Base-by-base conservation (phyloP, 805 yeast species). In the Lipomyces starkeyi region DNA sequence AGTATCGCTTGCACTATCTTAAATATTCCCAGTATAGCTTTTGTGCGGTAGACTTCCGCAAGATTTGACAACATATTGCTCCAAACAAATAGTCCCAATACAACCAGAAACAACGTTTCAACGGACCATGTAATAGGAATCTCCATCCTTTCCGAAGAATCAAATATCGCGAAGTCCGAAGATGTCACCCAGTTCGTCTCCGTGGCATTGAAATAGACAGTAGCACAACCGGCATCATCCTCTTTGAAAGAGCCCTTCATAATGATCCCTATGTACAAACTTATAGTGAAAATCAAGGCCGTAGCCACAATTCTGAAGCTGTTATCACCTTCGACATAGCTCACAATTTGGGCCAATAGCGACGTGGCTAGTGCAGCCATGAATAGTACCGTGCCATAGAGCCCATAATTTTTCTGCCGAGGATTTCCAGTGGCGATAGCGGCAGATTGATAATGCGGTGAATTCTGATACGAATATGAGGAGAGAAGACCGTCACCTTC, bases 171-270 rank as follows among this genome's bases (percentile, higher is more conserved):
- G 53, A 47, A 20, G 25, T 47, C 53, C 53, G 53, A 47, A 17
- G 53, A 47, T 17, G 53, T 20, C 53, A 47, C 53, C 53, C 13
- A 47, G 53, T 47, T 47, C 53, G 20, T 20, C 53, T 47, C 53
- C 14, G 53, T 47, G 5, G 53, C 25, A 47, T 47, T 47, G 53
- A 47, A 20, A 47, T 47, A 47, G 5, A 47, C 53, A 47, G 53
- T 47, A 47, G 53, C 53, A 20, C 53, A 6, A 9, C 22, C 5
- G 14, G 25, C 53, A 47, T 47, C 53, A 17, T 47, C 53, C 53
- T 47, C 14, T 47, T 47, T 47, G 53, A 47, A 47, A 47, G 14
- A 47, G 53, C 53, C 25, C 53, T 47, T 47, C 2, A 20, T 47
- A 17, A 47, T 20, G 53, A 47, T 9, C 22, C 22, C 53, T 13